phyloP scores from a whole-genome alignment of 305 asterid species.

The Fraxinus floribunda region DNA sequence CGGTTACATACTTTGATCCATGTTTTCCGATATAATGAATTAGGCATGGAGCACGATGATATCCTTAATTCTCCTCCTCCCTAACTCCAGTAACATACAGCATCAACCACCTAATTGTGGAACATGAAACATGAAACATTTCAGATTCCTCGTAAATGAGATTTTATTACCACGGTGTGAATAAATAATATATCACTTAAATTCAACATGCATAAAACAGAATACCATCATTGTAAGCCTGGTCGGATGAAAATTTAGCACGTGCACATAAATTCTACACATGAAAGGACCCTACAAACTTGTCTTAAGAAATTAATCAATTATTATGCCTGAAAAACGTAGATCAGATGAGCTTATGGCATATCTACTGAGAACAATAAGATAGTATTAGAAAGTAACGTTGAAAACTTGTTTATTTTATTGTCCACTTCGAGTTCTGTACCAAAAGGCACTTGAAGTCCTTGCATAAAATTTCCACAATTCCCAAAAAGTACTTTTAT shows the following conservation, averaged over 20 bases:
- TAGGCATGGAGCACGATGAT: neutral
- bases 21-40: neutral
- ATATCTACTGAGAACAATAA: neutral
- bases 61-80: neutral
- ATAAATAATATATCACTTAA: neutral
- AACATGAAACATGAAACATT: neutral
- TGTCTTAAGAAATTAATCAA: neutral
- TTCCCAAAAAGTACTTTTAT: neutral
- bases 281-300: neutral
- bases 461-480: neutral
- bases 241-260: neutral
- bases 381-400: neutral
- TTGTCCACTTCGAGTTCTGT: neutral
- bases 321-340: neutral
- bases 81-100: neutral
- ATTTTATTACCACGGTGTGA: neutral
- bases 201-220: neutral
- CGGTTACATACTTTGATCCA: neutral
- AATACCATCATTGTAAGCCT: neutral
- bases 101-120: neutral
- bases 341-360: neutral
- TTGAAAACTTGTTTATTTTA: neutral
- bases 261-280: neutral
- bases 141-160: neutral
- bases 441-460: neutral